Percentiles rank a stretch among this genome's conserved stretches.
phyloP scores from a whole-genome alignment of 2,329 filamentous ascomycete species.

The Colletotrichum orbiculare region DNA sequence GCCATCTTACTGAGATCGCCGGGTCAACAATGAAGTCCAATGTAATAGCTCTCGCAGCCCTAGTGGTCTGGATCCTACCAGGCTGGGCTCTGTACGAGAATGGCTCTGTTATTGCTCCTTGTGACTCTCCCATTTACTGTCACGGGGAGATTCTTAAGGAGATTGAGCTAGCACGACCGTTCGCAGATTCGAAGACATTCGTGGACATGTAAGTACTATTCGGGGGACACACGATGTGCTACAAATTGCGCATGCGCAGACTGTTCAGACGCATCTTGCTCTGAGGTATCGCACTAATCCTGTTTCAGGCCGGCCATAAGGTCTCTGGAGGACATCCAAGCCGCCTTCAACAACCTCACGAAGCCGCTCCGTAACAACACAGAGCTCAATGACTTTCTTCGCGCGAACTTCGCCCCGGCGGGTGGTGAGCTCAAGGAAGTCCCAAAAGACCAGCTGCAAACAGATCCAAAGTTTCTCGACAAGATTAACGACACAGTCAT shows the following conservation, averaged over 20 bases:
- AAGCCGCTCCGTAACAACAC: conserved; percentile 73
- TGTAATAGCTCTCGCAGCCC: conserved; percentile 14
- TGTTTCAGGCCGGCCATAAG: conserved; percentile 66
- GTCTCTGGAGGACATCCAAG: conserved; percentile 69
- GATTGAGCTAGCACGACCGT: conserved; percentile 72
- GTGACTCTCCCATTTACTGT: conserved; percentile 76
- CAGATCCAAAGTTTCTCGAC: conserved; percentile 67
- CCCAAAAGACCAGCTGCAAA: conserved; percentile 60
- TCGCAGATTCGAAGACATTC: conserved; percentile 76
- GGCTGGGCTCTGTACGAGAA: conserved; percentile 66
- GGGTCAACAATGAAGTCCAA: conserved; percentile 12
- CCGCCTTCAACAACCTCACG: conserved; percentile 67
- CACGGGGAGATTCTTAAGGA: conserved; percentile 71
- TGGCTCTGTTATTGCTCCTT: conserved; percentile 70
- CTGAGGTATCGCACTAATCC: conserved; percentile 31
- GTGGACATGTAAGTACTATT: conserved; percentile 69
- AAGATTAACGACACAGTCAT: conserved; percentile 68
- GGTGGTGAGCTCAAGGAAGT: conserved; percentile 71
- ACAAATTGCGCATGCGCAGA: no score
- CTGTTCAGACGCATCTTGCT: no score
- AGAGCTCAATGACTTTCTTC: conserved; percentile 70
- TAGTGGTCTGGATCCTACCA: conserved; percentile 38
- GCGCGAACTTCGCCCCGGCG: conserved; percentile 71
- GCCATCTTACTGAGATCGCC: neutral
- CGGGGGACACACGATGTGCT: no score